phyloP scores from a whole-genome alignment of 352 stramenopile species.

The Achlya hypogyna region DNA sequence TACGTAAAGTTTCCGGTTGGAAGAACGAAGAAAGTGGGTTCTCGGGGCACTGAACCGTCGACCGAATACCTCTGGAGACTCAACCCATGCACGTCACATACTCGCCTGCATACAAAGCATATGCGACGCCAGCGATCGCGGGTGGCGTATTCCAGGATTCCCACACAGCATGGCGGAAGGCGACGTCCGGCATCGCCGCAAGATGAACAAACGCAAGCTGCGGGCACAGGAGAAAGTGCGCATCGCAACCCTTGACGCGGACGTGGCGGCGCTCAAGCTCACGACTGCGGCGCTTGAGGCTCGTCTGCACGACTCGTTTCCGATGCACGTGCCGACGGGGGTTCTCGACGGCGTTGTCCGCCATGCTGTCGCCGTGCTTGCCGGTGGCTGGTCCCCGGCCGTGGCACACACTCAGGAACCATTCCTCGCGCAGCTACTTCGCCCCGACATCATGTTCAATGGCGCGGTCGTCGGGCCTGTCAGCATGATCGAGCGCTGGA shows the following conservation, averaged over 20 bases:
- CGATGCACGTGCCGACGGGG: neutral
- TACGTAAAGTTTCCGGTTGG: neutral
- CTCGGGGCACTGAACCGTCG: neutral
- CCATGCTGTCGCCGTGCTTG: neutral
- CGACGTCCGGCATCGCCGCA: conserved; percentile 10
- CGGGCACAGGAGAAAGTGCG: neutral
- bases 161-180: neutral
- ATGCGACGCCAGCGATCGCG: too few relatives aligned
- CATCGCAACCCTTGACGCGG: neutral
- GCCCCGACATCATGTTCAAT: neutral
- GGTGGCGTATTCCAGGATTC: too few relatives aligned
- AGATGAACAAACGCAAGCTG: conserved; percentile 9
- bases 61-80: conserved; percentile 10
- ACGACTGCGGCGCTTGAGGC: neutral
- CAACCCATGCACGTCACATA: neutral
- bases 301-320: neutral
- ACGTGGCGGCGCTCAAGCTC: neutral
- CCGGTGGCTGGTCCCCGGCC: neutral
- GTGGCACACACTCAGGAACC: neutral
- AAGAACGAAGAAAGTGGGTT: neutral
- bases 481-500: neutral
- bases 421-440: neutral
- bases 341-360: neutral
- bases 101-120: conserved; percentile 7
- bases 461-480: neutral